These are phyloP conservation scores for Rhizopus arrhizus DNA, from an alignment of 371 early-diverging fungal species.

Conservation along the genomic window DNA sequence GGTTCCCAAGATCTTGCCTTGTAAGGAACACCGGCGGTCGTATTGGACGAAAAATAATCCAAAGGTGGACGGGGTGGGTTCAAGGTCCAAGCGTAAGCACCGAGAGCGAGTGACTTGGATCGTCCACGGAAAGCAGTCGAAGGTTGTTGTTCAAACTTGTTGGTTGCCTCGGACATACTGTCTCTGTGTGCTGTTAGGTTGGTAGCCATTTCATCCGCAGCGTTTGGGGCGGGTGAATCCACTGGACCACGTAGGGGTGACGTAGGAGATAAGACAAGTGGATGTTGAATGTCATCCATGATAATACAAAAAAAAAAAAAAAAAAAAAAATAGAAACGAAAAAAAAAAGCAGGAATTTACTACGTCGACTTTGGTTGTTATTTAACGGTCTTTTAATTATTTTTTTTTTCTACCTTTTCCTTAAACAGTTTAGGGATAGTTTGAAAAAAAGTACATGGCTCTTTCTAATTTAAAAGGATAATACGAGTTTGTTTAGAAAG, in stretches of 20 bases:
- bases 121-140: slow-evolving; percentile 34
- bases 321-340: not conserved
- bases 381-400: no score
- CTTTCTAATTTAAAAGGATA: no score
- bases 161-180: not conserved
- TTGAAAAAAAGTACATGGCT: no score
- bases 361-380: no score
- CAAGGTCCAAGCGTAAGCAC: slow-evolving; percentile 25
- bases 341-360: not conserved
- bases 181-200: slow-evolving; percentile 29
- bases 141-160: not conserved
- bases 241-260: slow-evolving; percentile 1
- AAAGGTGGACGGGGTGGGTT: slow-evolving; percentile 26
- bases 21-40: slow-evolving; percentile 36
- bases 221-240: slow-evolving; percentile 17
- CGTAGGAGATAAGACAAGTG: slow-evolving; percentile 26
- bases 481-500: no score
- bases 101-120: slow-evolving; percentile 34
- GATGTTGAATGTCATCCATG: slow-evolving; percentile 39
- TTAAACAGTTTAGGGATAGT: no score
- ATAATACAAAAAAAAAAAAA: not conserved
- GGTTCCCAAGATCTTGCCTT: slow-evolving; percentile 66
- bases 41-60: slow-evolving; percentile 13
- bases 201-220: slow-evolving; percentile 22
- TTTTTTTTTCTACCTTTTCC: no score